Base-by-base conservation (phyloP, 495 filamentous ascomycete species). In the Bacidia rubella region DNA sequence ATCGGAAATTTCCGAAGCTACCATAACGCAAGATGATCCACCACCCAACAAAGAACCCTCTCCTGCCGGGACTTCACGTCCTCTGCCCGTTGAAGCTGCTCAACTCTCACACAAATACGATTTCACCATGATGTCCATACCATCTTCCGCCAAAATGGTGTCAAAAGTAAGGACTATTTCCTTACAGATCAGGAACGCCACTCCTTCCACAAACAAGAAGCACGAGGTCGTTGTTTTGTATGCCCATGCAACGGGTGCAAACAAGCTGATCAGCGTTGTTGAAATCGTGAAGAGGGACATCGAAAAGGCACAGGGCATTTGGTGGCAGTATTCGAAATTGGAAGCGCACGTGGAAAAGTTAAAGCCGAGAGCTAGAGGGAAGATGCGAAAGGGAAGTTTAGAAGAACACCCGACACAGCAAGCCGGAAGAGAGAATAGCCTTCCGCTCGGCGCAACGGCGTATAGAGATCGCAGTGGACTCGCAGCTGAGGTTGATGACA, bases 271-370 rank as follows among this genome's bases (percentile, higher is more conserved):
- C 53, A 78, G 74, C 12, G 71, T 86, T 21, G 70, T 73, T 25
- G 83, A 86, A 64, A 77, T 86, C 15, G 68, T 75, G 11, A 82
- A 82, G 57, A 67, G 79, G 20, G 70, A 77, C 24, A 67, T 86
- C 41, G 65, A 53, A n/a, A 68, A 74, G 47, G 61, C 62, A 40
- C 69, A 70, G 1, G 67, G 69, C 40, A 67, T 67, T 51, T 82
- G 76, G 74, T 85, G 67, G 57, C 79, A 86, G 61, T 86, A 86
- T 53, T 61, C 50, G 9, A 55, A 54, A 25, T 25, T 68, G 32
- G 41, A 52, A 29, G 47, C 21, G 17, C 12, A 7, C 15, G 15
- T 35, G 29, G 15, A 35, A 15, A 15, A 35, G 7, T 5, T 35
- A 35, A 35, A 35, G 15, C 5, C 29, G 15, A 35, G 15, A 35